Evolutionary conservation across 257 asterid species (phyloP), one percentile per base, ranked within the genome.

Genomic region (Solanum etuberosum): DNA sequence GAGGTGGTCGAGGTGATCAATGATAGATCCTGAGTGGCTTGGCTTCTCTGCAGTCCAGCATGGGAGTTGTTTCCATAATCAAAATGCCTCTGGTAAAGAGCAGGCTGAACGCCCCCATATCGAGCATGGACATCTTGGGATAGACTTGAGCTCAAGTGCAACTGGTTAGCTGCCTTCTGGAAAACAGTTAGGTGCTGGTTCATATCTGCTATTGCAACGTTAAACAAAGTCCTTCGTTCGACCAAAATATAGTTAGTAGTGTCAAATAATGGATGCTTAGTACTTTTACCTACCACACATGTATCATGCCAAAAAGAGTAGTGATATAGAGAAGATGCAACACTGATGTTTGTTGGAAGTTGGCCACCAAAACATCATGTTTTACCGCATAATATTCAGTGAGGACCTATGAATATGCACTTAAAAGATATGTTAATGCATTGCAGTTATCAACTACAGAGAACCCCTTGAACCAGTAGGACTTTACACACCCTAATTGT

Each of bases 1-100:
- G 90, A 87, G 29, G 90, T 91, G 84, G 87, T 91, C 37, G 92
- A 67, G 10, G 90, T 8, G n/a, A 91, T 78, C 88, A 89, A 20
- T 7, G 90, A 91, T 20, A 88, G 90, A 61, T 89, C 89, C 84
- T 86, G 89, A 25, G 88, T 27, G 57, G 86, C 85, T 78, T 74
- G 73, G 87, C 90, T 86, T 12, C 88, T 46, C 72, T 83, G 89
- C 27, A 91, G n/a, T 27, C 89, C 92, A 16, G 91, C 87, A 73
- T 89, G 89, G 11, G 86, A 57, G 68, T 89, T 89, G 59, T 86
- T 88, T 32, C 92, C 90, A 86, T 82, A 83, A 1, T 90, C 85
- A 86, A 85, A 87, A 32, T 25, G 88, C 77, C 89, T 91, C 73
- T 86, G 90, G 48, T 78, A 86, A 61, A 78, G 51, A 80, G 90